These are phyloP conservation scores for Huntiella omanensis DNA, from an alignment of 2,329 filamentous ascomycete species.

Conservation along the genomic window DNA sequence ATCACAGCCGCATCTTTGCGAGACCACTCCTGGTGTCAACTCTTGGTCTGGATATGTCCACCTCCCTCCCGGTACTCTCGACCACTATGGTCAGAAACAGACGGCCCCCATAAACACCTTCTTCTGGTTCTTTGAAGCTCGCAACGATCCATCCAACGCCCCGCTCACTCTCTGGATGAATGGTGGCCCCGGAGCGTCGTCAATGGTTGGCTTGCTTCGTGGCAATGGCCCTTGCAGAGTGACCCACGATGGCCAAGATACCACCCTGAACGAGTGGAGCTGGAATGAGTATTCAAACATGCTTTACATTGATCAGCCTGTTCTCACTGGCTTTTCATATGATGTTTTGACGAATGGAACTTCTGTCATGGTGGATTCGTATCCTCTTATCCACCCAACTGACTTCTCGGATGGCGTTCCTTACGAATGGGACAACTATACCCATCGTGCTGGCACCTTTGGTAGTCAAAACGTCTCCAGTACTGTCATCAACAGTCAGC, in stretches of 20 bases:
- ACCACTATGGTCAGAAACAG: no score
- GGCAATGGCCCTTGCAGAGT: constrained; percentile 37
- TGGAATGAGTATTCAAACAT: constrained; percentile 40
- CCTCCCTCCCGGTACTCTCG: no score
- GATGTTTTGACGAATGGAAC: constrained; percentile 45
- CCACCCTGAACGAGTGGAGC: constrained; percentile 39
- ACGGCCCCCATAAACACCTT: no score
- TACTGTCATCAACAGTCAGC: constrained; percentile 21
- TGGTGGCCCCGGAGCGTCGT: constrained; percentile 46
- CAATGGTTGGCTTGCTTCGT: constrained; percentile 43
- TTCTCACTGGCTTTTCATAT: constrained; percentile 50
- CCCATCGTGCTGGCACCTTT: constrained; percentile 18
- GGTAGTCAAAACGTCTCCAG: neutral
- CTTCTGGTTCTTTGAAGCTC: neutral
- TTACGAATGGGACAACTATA: constrained; percentile 14
- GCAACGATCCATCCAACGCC: neutral
- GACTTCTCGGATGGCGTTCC: constrained; percentile 18
- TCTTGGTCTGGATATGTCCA: no score
- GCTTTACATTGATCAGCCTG: constrained; percentile 42
- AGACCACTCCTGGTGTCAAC: no score
- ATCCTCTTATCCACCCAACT: constrained; percentile 19
- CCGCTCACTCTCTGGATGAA: constrained; percentile 39
- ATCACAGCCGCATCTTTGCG: no score
- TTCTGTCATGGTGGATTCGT: constrained; percentile 15
- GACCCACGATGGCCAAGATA: constrained; percentile 27